Base-by-base conservation (phyloP, 129 eudicot genomes). In the Rutidosis leptorrhynchoides region DNA sequence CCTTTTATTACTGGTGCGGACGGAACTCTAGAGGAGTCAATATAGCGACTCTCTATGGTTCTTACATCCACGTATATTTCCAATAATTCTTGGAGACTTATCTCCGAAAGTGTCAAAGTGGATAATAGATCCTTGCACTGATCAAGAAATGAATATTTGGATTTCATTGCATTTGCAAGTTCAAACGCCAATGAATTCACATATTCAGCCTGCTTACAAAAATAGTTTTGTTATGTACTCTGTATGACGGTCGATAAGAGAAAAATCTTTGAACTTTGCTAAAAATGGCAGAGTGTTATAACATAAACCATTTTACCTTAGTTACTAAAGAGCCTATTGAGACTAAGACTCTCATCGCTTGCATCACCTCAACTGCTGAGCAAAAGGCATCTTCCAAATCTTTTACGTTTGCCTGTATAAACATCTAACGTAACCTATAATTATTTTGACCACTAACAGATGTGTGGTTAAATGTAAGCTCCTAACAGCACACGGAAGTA, bases 301-400 rank as follows among this genome's bases (percentile, higher is more conserved):
- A 5, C 4, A 30, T 20, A 26, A 32, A 12, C 20, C 33, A 43
- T 20, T 29, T 57, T 64, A 89, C 99, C 95, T 86, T 84, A 3
- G 74, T 30, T 43, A 72, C 75, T 54, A 82, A 84, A 77, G 91
- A 69, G 76, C 72, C 77, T 51, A 86, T 62, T 2, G 96, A 93
- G 58, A 83, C 77, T 7, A 95, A 92, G 67, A 83, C 71, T 58
- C 77, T 73, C 83, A 89, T 86, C 22, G 84, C 60, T 56, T 88
- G 83, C 96, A 86, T 86, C 40, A 86, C 84, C 72, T 89, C 95
- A 74, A 79, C 79, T 27, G 99, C 95, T 58, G 96, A 86, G 63
- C 69, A 57, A 42, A 93, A 74, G 25, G 99, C 89, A 63, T 84
- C 88, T 67, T 82, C 77, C 37, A 93, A 60, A 54, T 81, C 58